phyloP scores from a whole-genome alignment of 2,329 filamentous ascomycete species.

The Gyromitra esculenta region DNA sequence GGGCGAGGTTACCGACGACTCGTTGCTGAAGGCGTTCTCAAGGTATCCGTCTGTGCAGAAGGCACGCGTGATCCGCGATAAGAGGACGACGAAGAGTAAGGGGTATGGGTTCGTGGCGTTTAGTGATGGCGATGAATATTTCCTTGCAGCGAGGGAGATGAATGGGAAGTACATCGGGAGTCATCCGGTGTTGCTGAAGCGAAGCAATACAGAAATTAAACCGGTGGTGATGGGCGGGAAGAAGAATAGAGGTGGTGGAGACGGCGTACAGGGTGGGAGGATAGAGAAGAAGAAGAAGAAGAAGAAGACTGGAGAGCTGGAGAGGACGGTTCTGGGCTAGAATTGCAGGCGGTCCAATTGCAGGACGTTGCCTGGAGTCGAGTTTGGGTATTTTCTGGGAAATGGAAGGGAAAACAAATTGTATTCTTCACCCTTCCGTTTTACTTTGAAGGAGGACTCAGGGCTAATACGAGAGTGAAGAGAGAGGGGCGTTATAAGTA shows the following conservation, averaged over 20 bases:
- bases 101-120: conserved; percentile 98
- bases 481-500: conserved; percentile 35
- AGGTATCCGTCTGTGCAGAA: conserved; percentile 89
- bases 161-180: conserved; percentile 99
- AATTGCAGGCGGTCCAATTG: background rate
- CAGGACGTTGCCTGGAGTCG: background rate
- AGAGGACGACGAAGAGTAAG: conserved; percentile 94
- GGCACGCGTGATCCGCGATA: conserved; percentile 92
- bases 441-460: conserved; percentile 8
- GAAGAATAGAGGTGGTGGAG: conserved; percentile 61
- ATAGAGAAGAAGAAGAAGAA: conserved; percentile 55
- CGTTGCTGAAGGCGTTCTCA: conserved; percentile 89
- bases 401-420: conserved; percentile 31
- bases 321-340: conserved; percentile 37
- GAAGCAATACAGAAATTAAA: conserved; percentile 91
- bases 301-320: conserved; percentile 49
- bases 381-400: conserved; percentile 9
- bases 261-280: conserved; percentile 40
- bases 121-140: conserved; percentile 93
- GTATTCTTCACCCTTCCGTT: conserved; percentile 32
- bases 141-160: conserved; percentile 96
- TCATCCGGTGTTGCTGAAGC: conserved; percentile 86
- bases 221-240: conserved; percentile 74
- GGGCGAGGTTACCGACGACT: conserved; percentile 96
- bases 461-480: conserved; percentile 32